Percentiles rank a stretch among this genome's conserved stretches.
phyloP scores from a whole-genome alignment of 768 basidiomycete genomes.

The Lactifluus rugatus region DNA sequence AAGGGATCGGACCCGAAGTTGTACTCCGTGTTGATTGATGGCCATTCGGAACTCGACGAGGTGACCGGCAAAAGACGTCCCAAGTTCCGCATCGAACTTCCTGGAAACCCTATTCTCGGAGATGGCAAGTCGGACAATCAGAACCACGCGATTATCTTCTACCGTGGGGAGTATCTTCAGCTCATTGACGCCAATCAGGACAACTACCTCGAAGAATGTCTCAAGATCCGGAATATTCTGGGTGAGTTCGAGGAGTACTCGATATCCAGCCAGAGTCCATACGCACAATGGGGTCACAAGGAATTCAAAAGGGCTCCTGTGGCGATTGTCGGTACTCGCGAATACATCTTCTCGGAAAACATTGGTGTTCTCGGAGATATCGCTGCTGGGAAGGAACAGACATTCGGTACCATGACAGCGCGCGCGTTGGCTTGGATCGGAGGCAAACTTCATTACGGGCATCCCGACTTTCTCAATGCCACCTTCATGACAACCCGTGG shows the following conservation, averaged over 20 bases:
- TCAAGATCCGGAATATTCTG: constrained; percentile 96
- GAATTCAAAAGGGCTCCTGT: constrained; percentile 87
- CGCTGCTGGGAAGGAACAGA: constrained; percentile 99
- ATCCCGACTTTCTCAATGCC: constrained; percentile 98
- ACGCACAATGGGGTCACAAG: constrained; percentile 92
- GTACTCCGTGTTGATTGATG: constrained; percentile 92
- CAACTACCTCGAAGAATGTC: constrained; percentile 97
- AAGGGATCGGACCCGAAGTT: constrained; percentile 82
- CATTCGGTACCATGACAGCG: constrained; percentile 97
- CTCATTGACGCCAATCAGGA: constrained; percentile 99
- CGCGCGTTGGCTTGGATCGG: constrained; percentile 95
- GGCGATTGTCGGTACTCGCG: constrained; percentile 95
- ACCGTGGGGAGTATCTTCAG: constrained; percentile 97
- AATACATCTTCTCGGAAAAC: constrained; percentile 99
- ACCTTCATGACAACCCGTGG: constrained; percentile 98
- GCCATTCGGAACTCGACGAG: constrained; percentile 91
- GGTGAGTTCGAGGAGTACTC: constrained; percentile 96
- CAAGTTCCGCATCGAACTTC: constrained; percentile 95
- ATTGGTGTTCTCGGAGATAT: constrained; percentile 99
- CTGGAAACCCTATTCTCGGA: constrained; percentile 97
- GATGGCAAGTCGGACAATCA: constrained; percentile 99
- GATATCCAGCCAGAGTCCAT: constrained; percentile 86
- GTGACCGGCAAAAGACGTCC: constrained; percentile 83
- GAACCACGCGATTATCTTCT: constrained; percentile 98
- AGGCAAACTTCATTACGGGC: constrained; percentile 97